phyloP scores from a whole-genome alignment of 176 grass and related monocot species.

The Cenchrus americanus region DNA sequence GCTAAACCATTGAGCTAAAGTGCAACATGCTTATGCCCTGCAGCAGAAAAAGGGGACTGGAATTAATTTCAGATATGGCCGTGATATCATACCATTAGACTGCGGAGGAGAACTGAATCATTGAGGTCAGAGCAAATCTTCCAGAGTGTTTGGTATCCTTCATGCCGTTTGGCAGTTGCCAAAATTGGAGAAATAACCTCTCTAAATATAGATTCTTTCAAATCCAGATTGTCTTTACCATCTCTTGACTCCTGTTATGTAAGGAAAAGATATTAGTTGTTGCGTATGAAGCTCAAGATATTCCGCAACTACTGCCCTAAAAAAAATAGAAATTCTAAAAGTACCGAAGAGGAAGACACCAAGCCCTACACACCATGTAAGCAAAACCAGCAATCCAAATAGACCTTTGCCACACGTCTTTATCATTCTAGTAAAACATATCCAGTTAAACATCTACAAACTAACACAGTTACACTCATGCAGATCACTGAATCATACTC shows the following conservation, averaged over 20 bases:
- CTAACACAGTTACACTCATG: slow-evolving; percentile 40
- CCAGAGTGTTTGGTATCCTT: slow-evolving; percentile 95
- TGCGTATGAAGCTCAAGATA: slow-evolving; percentile 11
- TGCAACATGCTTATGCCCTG: not conserved
- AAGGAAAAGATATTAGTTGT: slow-evolving; percentile 35
- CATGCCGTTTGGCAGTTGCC: slow-evolving; percentile 83
- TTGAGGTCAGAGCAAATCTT: slow-evolving; percentile 96
- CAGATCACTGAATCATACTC: slow-evolving; percentile 30
- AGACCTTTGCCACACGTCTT: not conserved
- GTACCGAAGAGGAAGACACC: slow-evolving; percentile 1
- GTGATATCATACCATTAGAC: slow-evolving; percentile 84
- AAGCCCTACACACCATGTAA: slow-evolving; percentile 18
- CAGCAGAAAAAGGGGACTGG: slow-evolving; percentile 20
- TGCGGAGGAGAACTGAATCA: slow-evolving; percentile 82
- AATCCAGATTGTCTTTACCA: slow-evolving; percentile 54
- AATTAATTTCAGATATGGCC: slow-evolving; percentile 26
- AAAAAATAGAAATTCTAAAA: not conserved
- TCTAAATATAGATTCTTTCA: slow-evolving; percentile 91
- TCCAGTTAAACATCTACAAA: not conserved
- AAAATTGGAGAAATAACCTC: slow-evolving; percentile 83
- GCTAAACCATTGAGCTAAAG: slow-evolving; percentile 16
- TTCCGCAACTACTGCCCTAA: not conserved
- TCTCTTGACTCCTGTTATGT: slow-evolving; percentile 70
- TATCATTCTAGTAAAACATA: slow-evolving; percentile 21
- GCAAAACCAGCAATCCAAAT: slow-evolving; percentile 33